Base-by-base conservation (phyloP, 108 stramenopile species). In the Schizochytrium sp. region DNA sequence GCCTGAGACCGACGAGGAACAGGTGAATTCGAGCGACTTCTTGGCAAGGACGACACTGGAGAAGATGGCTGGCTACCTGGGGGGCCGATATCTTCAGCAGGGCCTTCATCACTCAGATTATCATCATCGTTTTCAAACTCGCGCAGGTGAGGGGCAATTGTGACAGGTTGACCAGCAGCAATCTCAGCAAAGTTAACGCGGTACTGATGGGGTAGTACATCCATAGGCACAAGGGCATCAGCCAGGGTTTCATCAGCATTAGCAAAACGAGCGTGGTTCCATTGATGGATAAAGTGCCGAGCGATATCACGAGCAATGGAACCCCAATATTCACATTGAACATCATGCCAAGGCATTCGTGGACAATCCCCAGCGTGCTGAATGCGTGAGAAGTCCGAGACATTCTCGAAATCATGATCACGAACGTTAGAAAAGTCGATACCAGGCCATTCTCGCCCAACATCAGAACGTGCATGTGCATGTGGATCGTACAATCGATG, bases 331-430 rank as follows among this genome's bases (percentile, higher is more conserved):
- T 10, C 47, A 3, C 61, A 44, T 38, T 61, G 61, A 15, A 89
- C 72, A 47, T 89, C 88, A 53, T 89, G 88, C 88, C 88, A 89
- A 28, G 88, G 88, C 88, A 89, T 89, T 10, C 88, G 88, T 12
- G 56, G 53, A 41, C 56, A 57, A 17, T 83, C 76, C 50, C 12
- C 76, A 7, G 76, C 50, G 47, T 83, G 76, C 3, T 83, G 76
- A 10, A 19, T 5, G 5, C 76, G 5, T 13, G 17, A 10, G 55
- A 19, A 83, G 76, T 83, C 40, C 55, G 76, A 17, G 17, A 83
- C 76, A 50, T 83, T 40, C 3, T 83, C 76, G 40, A 83, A 83
- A 53, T 83, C 76, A 38, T 83, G 47, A 47, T n/a, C 76, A 8
- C 76, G 47, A 3, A 83, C 76, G 28, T 83, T 83, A n/a, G 76